Evolutionary conservation across 1,139 yeast species (phyloP).

Genomic region (Pichia sp.): DNA sequence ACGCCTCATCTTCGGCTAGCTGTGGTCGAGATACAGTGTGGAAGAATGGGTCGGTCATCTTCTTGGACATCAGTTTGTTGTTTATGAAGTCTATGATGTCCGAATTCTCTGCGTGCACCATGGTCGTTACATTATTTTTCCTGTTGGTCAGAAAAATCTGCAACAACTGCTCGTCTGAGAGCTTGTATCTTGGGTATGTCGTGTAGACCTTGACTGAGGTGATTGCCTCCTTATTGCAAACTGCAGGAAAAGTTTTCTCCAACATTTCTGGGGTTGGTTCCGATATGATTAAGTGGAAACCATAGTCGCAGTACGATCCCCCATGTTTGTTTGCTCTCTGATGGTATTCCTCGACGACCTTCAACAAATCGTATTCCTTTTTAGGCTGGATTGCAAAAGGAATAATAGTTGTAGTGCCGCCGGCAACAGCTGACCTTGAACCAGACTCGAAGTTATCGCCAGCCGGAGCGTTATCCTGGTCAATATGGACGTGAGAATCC

Average conservation of each 20-base stretch:
- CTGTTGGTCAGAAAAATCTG: slow-evolving; percentile 39
- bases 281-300: slow-evolving; percentile 40
- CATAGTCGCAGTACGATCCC: slow-evolving; percentile 37
- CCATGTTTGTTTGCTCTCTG: slow-evolving; percentile 13
- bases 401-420: slow-evolving; percentile 45
- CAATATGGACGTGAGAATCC: slow-evolving; percentile 53
- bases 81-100: slow-evolving; percentile 43
- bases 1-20: slow-evolving; percentile 46
- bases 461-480: slow-evolving; percentile 30
- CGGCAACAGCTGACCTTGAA: slow-evolving; percentile 56
- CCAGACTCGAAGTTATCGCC: slow-evolving; percentile 56
- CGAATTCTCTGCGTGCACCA: slow-evolving; percentile 48
- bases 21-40: slow-evolving; percentile 44
- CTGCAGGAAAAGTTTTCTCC: slow-evolving; percentile 26
- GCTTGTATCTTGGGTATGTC: slow-evolving; percentile 41
- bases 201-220: slow-evolving; percentile 45
- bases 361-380: slow-evolving; percentile 29
- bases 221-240: slow-evolving; percentile 36
- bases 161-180: slow-evolving; percentile 39
- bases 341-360: slow-evolving; percentile 34
- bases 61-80: slow-evolving; percentile 36
- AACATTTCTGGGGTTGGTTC: slow-evolving; percentile 31
- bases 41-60: slow-evolving; percentile 38
- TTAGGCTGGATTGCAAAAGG: slow-evolving; percentile 42
- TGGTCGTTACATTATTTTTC: slow-evolving; percentile 40